phyloP scores from a whole-genome alignment of 176 grass and related monocot species.

The Tillandsia fasciculata region DNA sequence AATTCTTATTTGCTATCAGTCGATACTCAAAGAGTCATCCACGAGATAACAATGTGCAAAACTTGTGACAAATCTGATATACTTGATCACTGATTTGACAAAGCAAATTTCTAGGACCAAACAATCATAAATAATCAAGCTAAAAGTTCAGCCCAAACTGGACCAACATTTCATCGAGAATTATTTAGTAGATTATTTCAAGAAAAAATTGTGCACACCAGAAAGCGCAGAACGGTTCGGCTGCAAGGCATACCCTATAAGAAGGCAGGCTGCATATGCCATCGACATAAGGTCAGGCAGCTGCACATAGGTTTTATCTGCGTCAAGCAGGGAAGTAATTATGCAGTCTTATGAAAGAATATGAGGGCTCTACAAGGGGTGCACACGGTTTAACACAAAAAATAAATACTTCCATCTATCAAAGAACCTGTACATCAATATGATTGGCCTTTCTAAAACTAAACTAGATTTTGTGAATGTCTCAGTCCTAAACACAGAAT shows the following conservation, averaged over 20 bases:
- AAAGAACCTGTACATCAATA: too few species aligned
- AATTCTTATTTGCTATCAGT: neutral
- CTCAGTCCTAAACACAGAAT: too few species aligned
- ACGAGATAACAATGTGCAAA: neutral
- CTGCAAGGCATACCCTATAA: neutral
- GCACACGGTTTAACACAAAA: too few species aligned
- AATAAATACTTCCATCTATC: too few species aligned
- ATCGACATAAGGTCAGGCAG: neutral
- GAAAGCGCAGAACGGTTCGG: neutral
- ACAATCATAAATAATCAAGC: neutral
- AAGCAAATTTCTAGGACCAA: neutral
- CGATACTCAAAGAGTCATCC: neutral
- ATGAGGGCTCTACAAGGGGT: too few species aligned
- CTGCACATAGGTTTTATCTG: neutral
- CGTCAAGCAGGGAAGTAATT: too few species aligned
- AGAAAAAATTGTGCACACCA: neutral
- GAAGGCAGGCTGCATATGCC: neutral
- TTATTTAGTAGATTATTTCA: neutral
- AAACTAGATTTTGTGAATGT: too few species aligned
- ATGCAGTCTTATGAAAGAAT: too few species aligned
- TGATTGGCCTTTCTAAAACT: too few species aligned
- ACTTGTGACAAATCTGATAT: neutral
- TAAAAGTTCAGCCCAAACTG: neutral
- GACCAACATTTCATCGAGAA: neutral
- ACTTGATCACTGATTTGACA: neutral